Conservation (phyloP, 176 grass and related monocot genomes). For the Calamus simplicifolius region DNA sequence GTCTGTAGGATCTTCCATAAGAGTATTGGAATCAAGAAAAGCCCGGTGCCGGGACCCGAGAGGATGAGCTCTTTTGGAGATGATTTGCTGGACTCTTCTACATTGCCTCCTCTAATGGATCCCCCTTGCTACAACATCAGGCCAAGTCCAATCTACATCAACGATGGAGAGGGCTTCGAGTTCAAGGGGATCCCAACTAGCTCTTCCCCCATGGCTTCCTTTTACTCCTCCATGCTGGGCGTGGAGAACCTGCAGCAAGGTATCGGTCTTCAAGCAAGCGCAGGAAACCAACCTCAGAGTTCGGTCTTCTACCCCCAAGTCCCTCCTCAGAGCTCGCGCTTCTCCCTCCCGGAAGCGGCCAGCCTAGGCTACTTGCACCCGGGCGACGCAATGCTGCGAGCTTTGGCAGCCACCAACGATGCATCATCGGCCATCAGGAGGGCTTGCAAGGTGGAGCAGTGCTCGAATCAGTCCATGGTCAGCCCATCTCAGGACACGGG, state of each 20-base stretch:
- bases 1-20: constrained; percentile 89
- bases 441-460: constrained; percentile 16
- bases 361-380: neutral
- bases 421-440: neutral
- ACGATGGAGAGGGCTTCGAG: constrained; percentile 23
- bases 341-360: constrained; percentile 22
- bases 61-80: constrained; percentile 32
- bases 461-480: constrained; percentile 25
- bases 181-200: neutral
- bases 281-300: neutral
- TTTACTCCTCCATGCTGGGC: neutral
- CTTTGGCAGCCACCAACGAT: constrained; percentile 11
- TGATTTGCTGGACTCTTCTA: constrained; percentile 41
- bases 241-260: neutral
- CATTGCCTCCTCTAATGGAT: constrained; percentile 58
- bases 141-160: constrained; percentile 7
- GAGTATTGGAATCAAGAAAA: constrained; percentile 24
- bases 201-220: neutral
- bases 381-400: neutral
- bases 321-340: constrained; percentile 24
- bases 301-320: constrained; percentile 14
- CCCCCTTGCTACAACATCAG: neutral
- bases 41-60: constrained; percentile 35
- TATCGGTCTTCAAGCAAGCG: neutral
- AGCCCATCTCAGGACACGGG: constrained; percentile 17